These are phyloP conservation scores for Austroboletus novae-zelandiae DNA, from an alignment of 1,284 basidiomycete genomes.

Conservation along the genomic window DNA sequence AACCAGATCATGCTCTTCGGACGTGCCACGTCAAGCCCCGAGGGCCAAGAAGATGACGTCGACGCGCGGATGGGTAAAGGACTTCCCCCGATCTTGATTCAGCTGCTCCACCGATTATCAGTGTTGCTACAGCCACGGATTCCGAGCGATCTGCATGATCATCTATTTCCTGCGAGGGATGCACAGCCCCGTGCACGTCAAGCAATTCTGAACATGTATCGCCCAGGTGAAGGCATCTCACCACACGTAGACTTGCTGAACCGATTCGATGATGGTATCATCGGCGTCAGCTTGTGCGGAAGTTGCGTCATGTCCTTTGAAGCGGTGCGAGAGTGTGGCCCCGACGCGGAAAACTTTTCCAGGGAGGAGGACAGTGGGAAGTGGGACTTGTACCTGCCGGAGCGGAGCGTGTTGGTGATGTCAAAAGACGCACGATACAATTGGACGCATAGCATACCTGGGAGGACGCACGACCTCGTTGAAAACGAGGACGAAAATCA, in stretches of 20 bases:
- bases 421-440: conserved; percentile 69
- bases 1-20: conserved; percentile 83
- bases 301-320: conserved; percentile 74
- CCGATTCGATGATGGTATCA: conserved; percentile 78
- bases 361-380: conserved; percentile 6
- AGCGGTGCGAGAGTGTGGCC: conserved; percentile 12
- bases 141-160: conserved; percentile 43
- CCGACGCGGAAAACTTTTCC: no score
- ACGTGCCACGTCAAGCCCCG: conserved; percentile 32
- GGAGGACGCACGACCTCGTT: conserved; percentile 49
- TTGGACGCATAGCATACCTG: conserved; percentile 67
- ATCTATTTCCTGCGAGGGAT: conserved; percentile 49
- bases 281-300: conserved; percentile 72
- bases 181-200: conserved; percentile 56
- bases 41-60: conserved; percentile 12
- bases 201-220: conserved; percentile 77
- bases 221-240: conserved; percentile 76
- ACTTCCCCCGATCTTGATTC: conserved; percentile 53
- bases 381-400: conserved; percentile 60
- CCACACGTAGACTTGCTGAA: conserved; percentile 75
- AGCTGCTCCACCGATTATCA: conserved; percentile 53
- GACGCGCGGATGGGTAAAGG: conserved; percentile 33
- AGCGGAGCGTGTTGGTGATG: conserved; percentile 66
- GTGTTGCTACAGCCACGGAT: conserved; percentile 46
- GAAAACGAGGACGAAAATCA: conserved; percentile 28